These are phyloP conservation scores for Adiantum capillusveneris DNA, from an alignment of 75 land plant genomes.

Conservation along the genomic window DNA sequence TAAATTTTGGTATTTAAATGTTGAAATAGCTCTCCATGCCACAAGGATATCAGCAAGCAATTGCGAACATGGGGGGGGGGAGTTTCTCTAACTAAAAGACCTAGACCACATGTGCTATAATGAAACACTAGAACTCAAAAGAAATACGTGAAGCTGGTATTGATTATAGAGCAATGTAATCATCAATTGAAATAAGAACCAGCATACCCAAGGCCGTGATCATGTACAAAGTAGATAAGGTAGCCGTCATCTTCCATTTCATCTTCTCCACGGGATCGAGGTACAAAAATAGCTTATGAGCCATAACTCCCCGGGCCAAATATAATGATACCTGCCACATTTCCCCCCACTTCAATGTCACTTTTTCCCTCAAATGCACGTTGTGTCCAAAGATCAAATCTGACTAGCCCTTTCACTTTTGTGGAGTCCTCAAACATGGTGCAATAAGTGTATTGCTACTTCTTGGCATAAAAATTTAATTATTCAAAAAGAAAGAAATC, in stretches of 20 bases:
- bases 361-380: slow-evolving; percentile 40
- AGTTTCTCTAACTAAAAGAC: too few species aligned
- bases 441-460: slow-evolving; percentile 65
- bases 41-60: not conserved
- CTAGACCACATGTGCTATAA: too few species aligned
- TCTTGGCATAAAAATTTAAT: slow-evolving; percentile 30
- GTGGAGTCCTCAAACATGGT: slow-evolving; percentile 47
- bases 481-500: not conserved
- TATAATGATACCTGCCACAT: slow-evolving; percentile 49
- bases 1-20: not conserved
- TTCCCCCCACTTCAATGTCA: slow-evolving; percentile 72
- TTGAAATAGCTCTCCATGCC: not conserved
- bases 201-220: slow-evolving; percentile 70
- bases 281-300: slow-evolving; percentile 83
- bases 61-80: too few species aligned
- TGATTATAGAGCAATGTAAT: not conserved
- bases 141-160: not conserved
- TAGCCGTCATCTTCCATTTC: slow-evolving; percentile 91
- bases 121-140: too few species aligned
- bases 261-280: slow-evolving; percentile 41
- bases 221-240: slow-evolving; percentile 79
- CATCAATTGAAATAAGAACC: not conserved
- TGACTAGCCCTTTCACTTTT: slow-evolving; percentile 54
- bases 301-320: slow-evolving; percentile 80
- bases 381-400: slow-evolving; percentile 72